phyloP scores from a whole-genome alignment of 768 basidiomycete genomes.

The Dioszegia crocea region DNA sequence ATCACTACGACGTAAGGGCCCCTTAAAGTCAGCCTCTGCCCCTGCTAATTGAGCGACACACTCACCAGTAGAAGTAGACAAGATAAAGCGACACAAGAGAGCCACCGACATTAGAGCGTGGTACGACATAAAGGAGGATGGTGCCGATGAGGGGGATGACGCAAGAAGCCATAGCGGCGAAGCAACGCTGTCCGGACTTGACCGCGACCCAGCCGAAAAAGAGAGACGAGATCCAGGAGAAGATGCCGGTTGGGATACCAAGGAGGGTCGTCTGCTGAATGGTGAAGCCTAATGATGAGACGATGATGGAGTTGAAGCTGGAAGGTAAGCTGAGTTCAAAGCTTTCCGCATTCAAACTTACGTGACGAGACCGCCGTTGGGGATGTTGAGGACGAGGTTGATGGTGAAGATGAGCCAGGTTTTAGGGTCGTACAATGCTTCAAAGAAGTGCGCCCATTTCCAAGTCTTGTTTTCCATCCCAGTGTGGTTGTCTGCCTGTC shows the following conservation, averaged over 20 bases:
- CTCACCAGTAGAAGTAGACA: slow-evolving; percentile 34
- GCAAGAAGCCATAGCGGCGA: slow-evolving; percentile 21
- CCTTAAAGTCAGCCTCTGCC: not conserved
- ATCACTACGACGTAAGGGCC: slow-evolving; percentile 25
- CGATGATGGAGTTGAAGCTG: slow-evolving; percentile 27
- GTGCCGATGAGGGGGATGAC: slow-evolving; percentile 27
- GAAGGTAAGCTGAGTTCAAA: not conserved
- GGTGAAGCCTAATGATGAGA: slow-evolving; percentile 20
- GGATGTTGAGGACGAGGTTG: slow-evolving; percentile 32
- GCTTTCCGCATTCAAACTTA: no score
- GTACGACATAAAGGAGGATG: slow-evolving; percentile 31
- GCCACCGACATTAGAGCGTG: slow-evolving; percentile 30
- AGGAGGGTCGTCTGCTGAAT: slow-evolving; percentile 16
- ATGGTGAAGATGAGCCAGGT: slow-evolving; percentile 36
- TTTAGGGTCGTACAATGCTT: slow-evolving; percentile 33
- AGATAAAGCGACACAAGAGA: slow-evolving; percentile 32
- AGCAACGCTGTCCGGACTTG: slow-evolving; percentile 11
- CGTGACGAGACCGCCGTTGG: slow-evolving; percentile 24
- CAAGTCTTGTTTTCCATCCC: slow-evolving; percentile 34
- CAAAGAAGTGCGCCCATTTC: slow-evolving; percentile 23
- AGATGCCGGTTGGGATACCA: slow-evolving; percentile 28
- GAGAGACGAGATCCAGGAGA: slow-evolving; percentile 19
- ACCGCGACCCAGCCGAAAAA: slow-evolving; percentile 24
- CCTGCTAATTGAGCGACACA: no score
- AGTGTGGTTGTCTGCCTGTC: slow-evolving; percentile 25